These are phyloP conservation scores for Lentinus brumalis DNA, from an alignment of 768 basidiomycete genomes.

Conservation along the genomic window DNA sequence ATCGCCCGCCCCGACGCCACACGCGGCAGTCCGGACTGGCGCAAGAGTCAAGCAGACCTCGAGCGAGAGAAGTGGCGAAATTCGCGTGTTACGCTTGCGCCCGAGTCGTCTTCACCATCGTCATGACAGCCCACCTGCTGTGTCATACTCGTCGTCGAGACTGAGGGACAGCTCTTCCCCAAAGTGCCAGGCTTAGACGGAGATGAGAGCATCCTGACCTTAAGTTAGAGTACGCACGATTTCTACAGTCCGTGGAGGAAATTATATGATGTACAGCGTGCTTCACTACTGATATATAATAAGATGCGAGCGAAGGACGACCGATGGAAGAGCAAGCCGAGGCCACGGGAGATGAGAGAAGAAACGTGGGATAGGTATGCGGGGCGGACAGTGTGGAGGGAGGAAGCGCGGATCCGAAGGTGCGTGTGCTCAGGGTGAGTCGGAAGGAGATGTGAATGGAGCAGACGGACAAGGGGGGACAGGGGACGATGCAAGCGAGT, in stretches of 20 bases:
- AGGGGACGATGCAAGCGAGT: neutral
- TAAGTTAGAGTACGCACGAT: conserved; percentile 2
- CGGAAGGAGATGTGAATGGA: conserved; percentile 1
- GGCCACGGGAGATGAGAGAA: conserved; percentile 1
- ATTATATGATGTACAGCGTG: conserved; percentile 24
- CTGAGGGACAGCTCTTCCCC: too few relatives aligned
- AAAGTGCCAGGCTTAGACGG: neutral
- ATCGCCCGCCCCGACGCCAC: conserved; percentile 13
- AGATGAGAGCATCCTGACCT: neutral
- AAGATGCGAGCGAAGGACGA: conserved; percentile 6
- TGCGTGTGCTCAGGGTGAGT: neutral
- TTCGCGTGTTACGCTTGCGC: conserved; percentile 37
- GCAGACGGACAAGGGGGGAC: conserved; percentile 2
- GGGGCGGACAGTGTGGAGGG: neutral
- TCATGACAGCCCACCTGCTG: neutral
- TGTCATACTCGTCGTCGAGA: neutral
- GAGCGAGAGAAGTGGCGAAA: conserved; percentile 42
- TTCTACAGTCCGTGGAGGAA: conserved; percentile 13
- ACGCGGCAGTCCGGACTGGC: conserved; percentile 29
- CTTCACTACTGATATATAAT: conserved; percentile 16
- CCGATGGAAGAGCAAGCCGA: neutral
- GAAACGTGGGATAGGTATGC: neutral
- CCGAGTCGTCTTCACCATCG: neutral
- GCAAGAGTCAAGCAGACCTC: conserved; percentile 38
- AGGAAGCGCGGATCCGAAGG: neutral